Conservation (phyloP, 352 stramenopile genomes). For the Globisporangium takayamanum region DNA sequence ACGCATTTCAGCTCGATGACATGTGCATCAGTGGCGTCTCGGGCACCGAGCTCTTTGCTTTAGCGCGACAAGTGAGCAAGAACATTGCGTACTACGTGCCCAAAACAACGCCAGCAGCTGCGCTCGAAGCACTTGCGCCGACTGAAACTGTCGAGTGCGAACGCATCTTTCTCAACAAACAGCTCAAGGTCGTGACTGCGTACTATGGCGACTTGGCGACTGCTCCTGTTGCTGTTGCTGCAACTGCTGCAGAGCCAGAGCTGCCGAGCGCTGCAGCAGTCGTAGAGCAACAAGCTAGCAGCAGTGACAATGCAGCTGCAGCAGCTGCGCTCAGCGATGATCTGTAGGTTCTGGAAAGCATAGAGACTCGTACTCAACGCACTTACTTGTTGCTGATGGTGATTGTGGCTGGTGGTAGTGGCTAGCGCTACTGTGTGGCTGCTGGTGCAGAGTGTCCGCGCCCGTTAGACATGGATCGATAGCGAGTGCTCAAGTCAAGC, state of each 20-base stretch:
- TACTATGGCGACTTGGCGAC: conserved; percentile 68
- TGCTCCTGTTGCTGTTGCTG: no score
- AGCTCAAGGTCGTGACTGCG: conserved; percentile 75
- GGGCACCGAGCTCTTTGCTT: conserved; percentile 55
- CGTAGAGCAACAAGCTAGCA: neutral
- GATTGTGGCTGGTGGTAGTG: no score
- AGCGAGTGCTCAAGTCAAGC: neutral
- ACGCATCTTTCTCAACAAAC: conserved; percentile 70
- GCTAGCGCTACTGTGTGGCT: no score
- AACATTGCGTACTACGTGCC: conserved; percentile 86
- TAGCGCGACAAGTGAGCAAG: conserved; percentile 43
- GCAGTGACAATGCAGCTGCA: neutral
- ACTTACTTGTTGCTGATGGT: no score
- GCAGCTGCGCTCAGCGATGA: neutral
- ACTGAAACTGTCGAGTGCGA: conserved; percentile 65
- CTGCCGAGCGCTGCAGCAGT: no score
- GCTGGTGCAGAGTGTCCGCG: no score
- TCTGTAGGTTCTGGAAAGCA: no score
- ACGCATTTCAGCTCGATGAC: conserved; percentile 46
- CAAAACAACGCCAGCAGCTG: conserved; percentile 44
- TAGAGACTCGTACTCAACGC: no score
- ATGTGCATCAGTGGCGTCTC: conserved; percentile 61
- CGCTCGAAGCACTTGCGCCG: conserved; percentile 46
- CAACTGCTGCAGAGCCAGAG: neutral
- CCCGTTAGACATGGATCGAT: no score